These are phyloP conservation scores for Mycena polygramma DNA, from an alignment of 768 basidiomycete genomes.

Conservation along the genomic window DNA sequence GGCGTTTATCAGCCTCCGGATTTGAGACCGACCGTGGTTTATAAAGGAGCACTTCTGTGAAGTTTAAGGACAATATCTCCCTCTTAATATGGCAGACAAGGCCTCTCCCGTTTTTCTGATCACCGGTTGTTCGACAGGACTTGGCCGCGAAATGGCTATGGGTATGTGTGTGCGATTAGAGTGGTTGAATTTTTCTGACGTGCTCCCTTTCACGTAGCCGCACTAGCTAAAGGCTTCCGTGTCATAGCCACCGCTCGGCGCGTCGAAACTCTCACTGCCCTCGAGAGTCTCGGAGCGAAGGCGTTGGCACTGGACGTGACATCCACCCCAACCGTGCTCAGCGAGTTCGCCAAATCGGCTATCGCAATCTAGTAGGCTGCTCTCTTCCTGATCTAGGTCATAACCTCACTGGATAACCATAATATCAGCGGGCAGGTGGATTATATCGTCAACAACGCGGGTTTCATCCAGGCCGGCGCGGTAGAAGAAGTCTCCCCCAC, in stretches of 20 bases:
- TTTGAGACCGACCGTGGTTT: no score
- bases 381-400: background rate
- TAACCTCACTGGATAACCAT: background rate
- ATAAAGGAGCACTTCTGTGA: no score
- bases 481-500: conserved; percentile 32
- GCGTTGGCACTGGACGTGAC: background rate
- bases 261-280: background rate
- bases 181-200: no score
- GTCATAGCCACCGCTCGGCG: background rate
- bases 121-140: background rate
- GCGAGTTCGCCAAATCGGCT: background rate
- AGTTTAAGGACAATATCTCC: no score
- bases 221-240: background rate
- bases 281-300: background rate
- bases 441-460: conserved; percentile 45
- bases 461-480: conserved; percentile 36
- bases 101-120: background rate
- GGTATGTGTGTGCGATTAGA: background rate
- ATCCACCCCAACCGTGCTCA: background rate
- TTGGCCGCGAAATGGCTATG: background rate
- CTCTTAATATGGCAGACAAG: no score
- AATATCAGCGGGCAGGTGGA: conserved; percentile 41
- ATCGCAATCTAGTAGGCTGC: background rate
- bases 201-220: background rate
- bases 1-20: no score